A percentile compares a stretch with the other conserved stretches of the same genome.
Conservation (phyloP, 2,329 filamentous ascomycete species). For the Trichoderma endophyticum region DNA sequence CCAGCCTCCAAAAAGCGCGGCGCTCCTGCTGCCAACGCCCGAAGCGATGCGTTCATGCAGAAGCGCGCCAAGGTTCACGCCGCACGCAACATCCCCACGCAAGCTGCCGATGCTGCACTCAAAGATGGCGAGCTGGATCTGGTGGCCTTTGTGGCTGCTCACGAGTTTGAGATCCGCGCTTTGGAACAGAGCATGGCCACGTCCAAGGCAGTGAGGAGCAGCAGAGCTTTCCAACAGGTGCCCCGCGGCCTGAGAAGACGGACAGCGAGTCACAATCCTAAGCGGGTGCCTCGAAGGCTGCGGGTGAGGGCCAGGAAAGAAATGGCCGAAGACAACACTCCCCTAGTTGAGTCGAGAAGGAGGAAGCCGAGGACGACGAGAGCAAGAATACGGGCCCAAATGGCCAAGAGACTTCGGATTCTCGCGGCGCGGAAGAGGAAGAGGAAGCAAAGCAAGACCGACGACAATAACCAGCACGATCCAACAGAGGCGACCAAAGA, state of each 20-base stretch:
- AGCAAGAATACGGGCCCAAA: conserved; percentile 67
- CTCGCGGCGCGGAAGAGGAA: conserved; percentile 56
- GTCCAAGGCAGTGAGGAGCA: conserved; percentile 60
- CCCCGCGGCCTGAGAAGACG: conserved; percentile 79
- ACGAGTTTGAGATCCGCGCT: conserved; percentile 85
- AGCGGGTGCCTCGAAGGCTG: conserved; percentile 77
- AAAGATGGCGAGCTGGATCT: conserved; percentile 80
- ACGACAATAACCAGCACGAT: not conserved
- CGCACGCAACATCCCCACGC: conserved; percentile 49
- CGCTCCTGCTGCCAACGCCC: conserved; percentile 23
- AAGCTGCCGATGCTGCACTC: conserved; percentile 49
- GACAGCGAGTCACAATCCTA: conserved; percentile 93
- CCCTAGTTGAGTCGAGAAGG: conserved; percentile 65
- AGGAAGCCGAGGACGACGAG: conserved; percentile 59
- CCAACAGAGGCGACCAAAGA: conserved; percentile 15
- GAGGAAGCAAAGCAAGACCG: conserved; percentile 35
- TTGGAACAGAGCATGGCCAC: conserved; percentile 78
- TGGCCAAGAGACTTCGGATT: conserved; percentile 65
- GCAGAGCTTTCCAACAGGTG: conserved; percentile 85
- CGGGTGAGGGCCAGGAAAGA: conserved; percentile 65
- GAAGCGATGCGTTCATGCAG: conserved; percentile 29
- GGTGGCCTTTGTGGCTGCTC: conserved; percentile 76
- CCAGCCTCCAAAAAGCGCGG: conserved; percentile 29
- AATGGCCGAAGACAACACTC: conserved; percentile 89
- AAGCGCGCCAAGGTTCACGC: conserved; percentile 48